These are phyloP conservation scores for Salicornia ramosissima DNA, from an alignment of 148 eudicot species.

Conservation along the genomic window DNA sequence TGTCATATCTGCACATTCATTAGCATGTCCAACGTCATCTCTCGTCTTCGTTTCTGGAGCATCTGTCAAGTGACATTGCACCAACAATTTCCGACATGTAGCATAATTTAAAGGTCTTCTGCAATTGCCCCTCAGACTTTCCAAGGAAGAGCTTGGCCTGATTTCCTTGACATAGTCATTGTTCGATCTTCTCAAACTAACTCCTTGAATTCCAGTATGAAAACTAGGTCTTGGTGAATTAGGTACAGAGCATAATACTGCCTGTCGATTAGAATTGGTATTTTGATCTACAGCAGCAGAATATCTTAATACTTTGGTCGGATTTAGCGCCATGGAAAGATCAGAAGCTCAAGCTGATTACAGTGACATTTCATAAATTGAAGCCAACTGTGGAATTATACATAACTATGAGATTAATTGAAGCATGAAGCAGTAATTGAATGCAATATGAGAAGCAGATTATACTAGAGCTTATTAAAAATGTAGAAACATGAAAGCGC, in stretches of 20 bases:
- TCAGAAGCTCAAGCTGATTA: conserved; percentile 17
- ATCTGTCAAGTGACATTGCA: conserved; percentile 48
- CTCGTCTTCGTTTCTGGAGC: conserved; percentile 45
- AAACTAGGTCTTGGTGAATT: conserved; percentile 43
- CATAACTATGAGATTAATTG: neutral
- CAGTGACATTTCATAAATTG: conserved; percentile 16
- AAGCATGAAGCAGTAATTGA: neutral
- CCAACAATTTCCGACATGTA: conserved; percentile 34
- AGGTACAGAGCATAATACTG: conserved; percentile 40
- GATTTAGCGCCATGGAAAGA: conserved; percentile 28
- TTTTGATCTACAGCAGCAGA: conserved; percentile 23
- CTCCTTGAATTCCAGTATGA: conserved; percentile 32
- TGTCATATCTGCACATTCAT: conserved; percentile 40
- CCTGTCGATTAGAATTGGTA: conserved; percentile 38
- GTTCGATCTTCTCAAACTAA: conserved; percentile 34
- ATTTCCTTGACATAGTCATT: conserved; percentile 32
- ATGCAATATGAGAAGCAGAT: too few relatives aligned
- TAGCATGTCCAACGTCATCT: conserved; percentile 35
- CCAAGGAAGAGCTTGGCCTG: conserved; percentile 31
- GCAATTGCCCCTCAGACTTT: conserved; percentile 35
- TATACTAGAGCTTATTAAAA: too few relatives aligned
- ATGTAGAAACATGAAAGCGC: too few relatives aligned
- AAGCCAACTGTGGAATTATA: conserved; percentile 12
- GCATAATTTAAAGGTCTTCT: conserved; percentile 29
- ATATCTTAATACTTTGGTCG: conserved; percentile 30